Percentiles rank a stretch among this genome's conserved stretches.
These are phyloP conservation scores for Populus hybrid DNA, from an alignment of 441 rosid species.

Conservation along the genomic window DNA sequence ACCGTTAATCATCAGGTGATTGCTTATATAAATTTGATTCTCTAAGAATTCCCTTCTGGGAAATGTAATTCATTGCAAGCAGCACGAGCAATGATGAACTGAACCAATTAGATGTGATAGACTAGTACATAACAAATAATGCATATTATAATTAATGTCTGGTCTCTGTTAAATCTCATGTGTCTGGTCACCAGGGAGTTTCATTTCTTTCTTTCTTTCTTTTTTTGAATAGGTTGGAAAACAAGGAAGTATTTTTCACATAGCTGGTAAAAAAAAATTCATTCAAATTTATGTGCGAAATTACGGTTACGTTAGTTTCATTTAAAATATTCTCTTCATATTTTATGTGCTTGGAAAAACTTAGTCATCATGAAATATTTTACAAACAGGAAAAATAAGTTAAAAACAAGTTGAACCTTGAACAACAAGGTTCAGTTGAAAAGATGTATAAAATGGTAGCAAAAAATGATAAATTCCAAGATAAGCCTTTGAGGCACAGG, in stretches of 20 bases:
- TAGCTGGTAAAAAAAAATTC: no score
- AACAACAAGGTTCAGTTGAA: not conserved
- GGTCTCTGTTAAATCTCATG: not conserved
- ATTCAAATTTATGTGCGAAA: no score
- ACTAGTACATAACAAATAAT: no score
- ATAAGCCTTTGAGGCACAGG: no score
- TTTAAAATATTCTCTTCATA: no score
- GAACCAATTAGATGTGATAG: not conserved
- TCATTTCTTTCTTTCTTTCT: no score
- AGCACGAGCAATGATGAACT: not conserved
- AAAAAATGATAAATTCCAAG: not conserved
- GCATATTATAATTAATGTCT: not conserved
- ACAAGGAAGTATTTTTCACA: no score
- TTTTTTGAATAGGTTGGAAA: no score
- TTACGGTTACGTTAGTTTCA: no score
- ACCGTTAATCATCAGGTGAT: not conserved
- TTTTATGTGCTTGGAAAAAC: no score
- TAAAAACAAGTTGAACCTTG: not conserved
- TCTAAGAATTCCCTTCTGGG: not conserved
- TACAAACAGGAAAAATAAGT: no score
- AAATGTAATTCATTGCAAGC: not conserved
- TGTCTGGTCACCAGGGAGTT: not conserved
- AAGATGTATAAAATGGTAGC: not conserved
- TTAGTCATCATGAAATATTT: no score
- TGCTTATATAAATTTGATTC: not conserved